A percentile compares a stretch with the other conserved stretches of the same genome.
Conservation (phyloP, 1,284 basidiomycete genomes). For the Singerocomus inundabilis region DNA sequence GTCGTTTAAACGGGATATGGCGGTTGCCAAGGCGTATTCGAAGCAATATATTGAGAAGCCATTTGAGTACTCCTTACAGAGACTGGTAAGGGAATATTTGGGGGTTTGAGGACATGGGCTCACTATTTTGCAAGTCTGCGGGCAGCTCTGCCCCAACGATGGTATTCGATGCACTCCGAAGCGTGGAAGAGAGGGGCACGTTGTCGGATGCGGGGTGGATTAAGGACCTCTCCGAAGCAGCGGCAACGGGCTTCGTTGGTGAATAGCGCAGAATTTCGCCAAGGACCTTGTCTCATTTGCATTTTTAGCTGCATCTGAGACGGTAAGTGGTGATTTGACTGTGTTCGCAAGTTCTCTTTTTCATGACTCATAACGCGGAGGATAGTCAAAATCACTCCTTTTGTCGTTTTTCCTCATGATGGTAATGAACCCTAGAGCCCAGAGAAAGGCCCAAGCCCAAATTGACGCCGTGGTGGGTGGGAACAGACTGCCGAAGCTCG, state of each 20-base stretch:
- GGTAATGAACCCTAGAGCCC: constrained; percentile 5
- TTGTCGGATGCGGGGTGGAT: neutral
- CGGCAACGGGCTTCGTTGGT: constrained; percentile 27
- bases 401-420: constrained; percentile 26
- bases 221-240: constrained; percentile 18
- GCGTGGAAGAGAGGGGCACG: constrained; percentile 5
- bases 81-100: constrained; percentile 9
- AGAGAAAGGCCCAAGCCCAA: constrained; percentile 12
- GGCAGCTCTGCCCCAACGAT: constrained; percentile 18
- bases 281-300: neutral
- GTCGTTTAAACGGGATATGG: constrained; percentile 3
- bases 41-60: constrained; percentile 21
- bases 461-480: constrained; percentile 14
- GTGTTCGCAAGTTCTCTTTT: no score
- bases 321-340: constrained; percentile 11
- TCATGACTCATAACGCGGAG: neutral
- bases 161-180: constrained; percentile 22
- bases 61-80: constrained; percentile 18
- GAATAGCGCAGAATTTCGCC: neutral
- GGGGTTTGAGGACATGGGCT: neutral
- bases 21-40: constrained; percentile 2
- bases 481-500: constrained; percentile 5
- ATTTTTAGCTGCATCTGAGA: constrained; percentile 22
- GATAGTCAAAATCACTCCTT: constrained; percentile 23
- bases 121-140: constrained; percentile 4